Evolutionary conservation across 768 basidiomycete species (phyloP).

Genomic region (Crucibulum laeve): DNA sequence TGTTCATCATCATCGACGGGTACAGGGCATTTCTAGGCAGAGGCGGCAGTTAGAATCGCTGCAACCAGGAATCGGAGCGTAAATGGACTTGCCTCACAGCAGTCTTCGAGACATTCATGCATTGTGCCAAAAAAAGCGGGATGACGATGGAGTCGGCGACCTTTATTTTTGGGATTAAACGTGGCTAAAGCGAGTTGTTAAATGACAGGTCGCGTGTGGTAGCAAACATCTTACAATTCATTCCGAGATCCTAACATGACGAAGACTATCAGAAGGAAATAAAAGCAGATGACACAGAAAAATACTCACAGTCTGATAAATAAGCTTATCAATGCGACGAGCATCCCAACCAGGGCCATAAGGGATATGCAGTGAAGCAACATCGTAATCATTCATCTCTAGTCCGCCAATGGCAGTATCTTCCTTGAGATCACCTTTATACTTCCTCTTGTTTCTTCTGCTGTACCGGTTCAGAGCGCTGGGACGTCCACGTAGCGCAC

Average conservation of each 20-base stretch:
- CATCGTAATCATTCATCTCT: slow-evolving; percentile 57
- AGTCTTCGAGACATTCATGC: slow-evolving; percentile 54
- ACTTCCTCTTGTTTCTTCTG: slow-evolving; percentile 30
- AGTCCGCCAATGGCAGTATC: slow-evolving; percentile 34
- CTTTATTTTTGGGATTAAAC: slow-evolving; percentile 62
- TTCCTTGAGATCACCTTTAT: slow-evolving; percentile 54
- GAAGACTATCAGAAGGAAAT: slow-evolving; percentile 3
- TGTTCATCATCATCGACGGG: slow-evolving; percentile 54
- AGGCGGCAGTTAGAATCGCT: background rate
- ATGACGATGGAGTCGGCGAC: slow-evolving; percentile 55
- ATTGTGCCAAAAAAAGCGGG: slow-evolving; percentile 60
- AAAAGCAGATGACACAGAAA: background rate
- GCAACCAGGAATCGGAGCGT: background rate
- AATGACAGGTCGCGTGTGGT: background rate
- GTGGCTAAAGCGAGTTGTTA: slow-evolving; percentile 31
- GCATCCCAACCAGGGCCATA: slow-evolving; percentile 61
- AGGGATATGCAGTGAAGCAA: slow-evolving; percentile 49
- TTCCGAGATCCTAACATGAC: slow-evolving; percentile 42
- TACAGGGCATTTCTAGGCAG: slow-evolving; percentile 43
- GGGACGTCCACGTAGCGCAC: slow-evolving; percentile 47
- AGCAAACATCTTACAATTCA: slow-evolving; percentile 41
- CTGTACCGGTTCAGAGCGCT: slow-evolving; percentile 20
- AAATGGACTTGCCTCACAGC: slow-evolving; percentile 44
- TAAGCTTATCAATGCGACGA: slow-evolving; percentile 47
- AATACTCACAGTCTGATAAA: slow-evolving; percentile 48